These are phyloP conservation scores for Elsinoe batatas DNA, from an alignment of 2,329 filamentous ascomycete species.

Conservation along the genomic window DNA sequence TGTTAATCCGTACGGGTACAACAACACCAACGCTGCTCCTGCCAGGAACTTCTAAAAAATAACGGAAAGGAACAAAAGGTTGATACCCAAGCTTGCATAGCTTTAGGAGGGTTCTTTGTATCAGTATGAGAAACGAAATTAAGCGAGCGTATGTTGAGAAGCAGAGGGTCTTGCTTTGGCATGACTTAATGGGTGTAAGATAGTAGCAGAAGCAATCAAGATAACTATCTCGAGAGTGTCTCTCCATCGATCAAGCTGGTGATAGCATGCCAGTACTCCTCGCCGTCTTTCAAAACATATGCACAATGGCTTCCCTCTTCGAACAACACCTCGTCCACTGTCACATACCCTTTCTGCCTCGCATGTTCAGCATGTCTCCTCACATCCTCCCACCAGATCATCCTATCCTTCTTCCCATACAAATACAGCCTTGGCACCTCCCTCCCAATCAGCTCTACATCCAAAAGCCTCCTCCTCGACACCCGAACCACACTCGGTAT, in stretches of 20 bases:
- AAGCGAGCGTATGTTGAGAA: neutral
- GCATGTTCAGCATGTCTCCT: conserved; percentile 48
- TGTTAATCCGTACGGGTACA: conserved; percentile 31
- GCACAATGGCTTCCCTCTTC: conserved; percentile 51
- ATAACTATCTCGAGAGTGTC: neutral
- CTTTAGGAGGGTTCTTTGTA: neutral
- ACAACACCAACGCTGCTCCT: conserved; percentile 18
- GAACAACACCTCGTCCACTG: conserved; percentile 43
- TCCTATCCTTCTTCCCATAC: conserved; percentile 49
- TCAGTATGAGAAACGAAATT: neutral
- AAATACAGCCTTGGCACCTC: conserved; percentile 42
- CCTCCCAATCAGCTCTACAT: conserved; percentile 13
- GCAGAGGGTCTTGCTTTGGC: conserved; percentile 9
- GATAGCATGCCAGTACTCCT: conserved; percentile 46
- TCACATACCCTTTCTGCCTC: conserved; percentile 36
- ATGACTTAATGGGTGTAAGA: conserved; percentile 11
- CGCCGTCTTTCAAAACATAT: conserved; percentile 48
- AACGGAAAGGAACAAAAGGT: neutral
- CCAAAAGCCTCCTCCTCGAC: conserved; percentile 13
- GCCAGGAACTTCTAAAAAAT: conserved; percentile 9
- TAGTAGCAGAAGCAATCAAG: neutral
- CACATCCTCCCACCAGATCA: conserved; percentile 48
- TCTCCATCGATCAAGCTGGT: neutral
- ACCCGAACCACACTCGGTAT: conserved; percentile 8
- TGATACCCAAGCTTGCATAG: neutral